These are phyloP conservation scores for Polytolypa hystricis DNA, from an alignment of 2,329 filamentous ascomycete genomes.

Conservation along the genomic window DNA sequence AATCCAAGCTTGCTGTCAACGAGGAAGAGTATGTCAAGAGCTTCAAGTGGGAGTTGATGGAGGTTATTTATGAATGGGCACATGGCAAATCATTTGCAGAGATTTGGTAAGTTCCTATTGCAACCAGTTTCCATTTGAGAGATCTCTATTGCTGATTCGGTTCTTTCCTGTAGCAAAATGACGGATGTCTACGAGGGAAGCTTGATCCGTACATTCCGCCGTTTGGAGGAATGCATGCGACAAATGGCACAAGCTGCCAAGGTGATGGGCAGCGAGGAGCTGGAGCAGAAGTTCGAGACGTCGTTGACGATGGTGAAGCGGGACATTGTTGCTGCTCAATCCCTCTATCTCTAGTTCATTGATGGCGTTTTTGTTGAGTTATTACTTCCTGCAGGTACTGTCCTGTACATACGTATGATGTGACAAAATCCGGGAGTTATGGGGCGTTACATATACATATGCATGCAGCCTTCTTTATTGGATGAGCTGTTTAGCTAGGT, in stretches of 20 bases:
- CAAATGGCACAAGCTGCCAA: conserved; percentile 94
- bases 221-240: conserved; percentile 82
- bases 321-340: conserved; percentile 92
- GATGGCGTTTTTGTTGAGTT: too few species aligned
- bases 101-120: conserved; percentile 64
- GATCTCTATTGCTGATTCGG: conserved; percentile 2
- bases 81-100: conserved; percentile 82
- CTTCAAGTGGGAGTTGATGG: conserved; percentile 94
- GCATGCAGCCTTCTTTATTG: too few species aligned
- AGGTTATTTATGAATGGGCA: conserved; percentile 86
- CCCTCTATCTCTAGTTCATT: conserved; percentile 72
- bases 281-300: conserved; percentile 83
- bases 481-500: too few species aligned
- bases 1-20: conserved; percentile 87
- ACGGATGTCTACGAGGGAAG: conserved; percentile 96
- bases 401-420: too few species aligned
- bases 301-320: conserved; percentile 75
- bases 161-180: conserved; percentile 64
- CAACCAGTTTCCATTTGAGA: conserved; percentile 2
- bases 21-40: conserved; percentile 86
- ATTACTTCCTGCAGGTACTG: conserved; percentile 18
- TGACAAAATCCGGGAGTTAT: too few species aligned
- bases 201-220: conserved; percentile 88
- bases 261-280: conserved; percentile 94
- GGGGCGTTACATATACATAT: too few species aligned